Evolutionary conservation across 495 filamentous ascomycete species (phyloP), one percentile per base, ranked within the genome.

Genomic region (Aspergillus kassunensis): DNA sequence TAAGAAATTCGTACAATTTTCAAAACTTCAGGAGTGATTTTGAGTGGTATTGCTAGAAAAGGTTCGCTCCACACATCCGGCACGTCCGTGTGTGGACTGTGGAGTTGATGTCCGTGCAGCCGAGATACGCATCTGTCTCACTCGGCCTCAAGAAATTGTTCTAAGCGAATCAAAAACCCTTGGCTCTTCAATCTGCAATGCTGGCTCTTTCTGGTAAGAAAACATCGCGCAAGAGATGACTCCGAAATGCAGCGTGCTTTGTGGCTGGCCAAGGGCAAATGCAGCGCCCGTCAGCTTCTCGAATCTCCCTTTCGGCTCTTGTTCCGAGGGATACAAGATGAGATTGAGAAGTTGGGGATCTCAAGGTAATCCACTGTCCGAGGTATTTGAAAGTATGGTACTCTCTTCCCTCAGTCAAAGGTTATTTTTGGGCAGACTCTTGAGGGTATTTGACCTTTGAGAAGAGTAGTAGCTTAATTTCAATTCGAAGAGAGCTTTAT

Each of bases 71-170:
- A 25, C 24, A 30, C 18, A 55, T 42, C 59, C 36, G 57, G 64
- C 4, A 4, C 24, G 4, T 27, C 24, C 24, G 24, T 27, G 24
- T 61, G 68, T 49, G 58, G 59, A 55, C 55, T 47, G 56, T 49
- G 55, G 56, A 53, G 55, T 12, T 9, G 20, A 8, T 37, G 20
- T 55, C 36, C 57, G 57, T 20, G 49, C 70, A 71, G 68, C 66
- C 62, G 64, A 71, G 58, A 67, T 59, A 70, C 70, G 70, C 70
- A 68, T 73, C 60, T 67, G 70, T 68, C 70, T 71, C 66, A 69
- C 56, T 60, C 52, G 36, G 48, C 39, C 44, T 45, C n/a, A 50
- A 31, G n/a, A n/a, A 9, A 9, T 16, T 29, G 10, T 44, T 33
- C 24, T 27, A 33, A 24, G 37, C 43, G 48, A 48, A 40, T 44